Conservation (phyloP, 1,139 yeast genomes). For the Candida sojae region DNA sequence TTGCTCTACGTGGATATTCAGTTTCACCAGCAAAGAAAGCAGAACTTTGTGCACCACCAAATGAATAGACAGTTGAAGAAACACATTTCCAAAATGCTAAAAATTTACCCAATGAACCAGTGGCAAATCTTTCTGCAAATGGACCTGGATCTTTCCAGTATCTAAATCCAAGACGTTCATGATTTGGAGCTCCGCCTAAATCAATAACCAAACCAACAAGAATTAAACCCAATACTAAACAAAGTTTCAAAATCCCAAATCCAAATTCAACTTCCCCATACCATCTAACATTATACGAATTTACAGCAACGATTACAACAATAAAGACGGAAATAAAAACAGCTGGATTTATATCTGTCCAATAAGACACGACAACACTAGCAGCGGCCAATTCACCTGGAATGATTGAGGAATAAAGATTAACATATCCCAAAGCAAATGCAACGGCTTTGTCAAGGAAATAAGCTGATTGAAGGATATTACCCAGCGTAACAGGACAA, state of each 20-base stretch:
- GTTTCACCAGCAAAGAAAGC: constrained; percentile 52
- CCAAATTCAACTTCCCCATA: constrained; percentile 36
- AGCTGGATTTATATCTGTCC: constrained; percentile 23
- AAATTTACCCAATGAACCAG: constrained; percentile 26
- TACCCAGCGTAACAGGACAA: constrained; percentile 29
- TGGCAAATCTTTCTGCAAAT: constrained; percentile 19
- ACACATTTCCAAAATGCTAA: constrained; percentile 30
- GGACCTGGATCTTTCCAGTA: constrained; percentile 30
- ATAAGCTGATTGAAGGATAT: constrained; percentile 27
- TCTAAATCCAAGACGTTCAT: constrained; percentile 26
- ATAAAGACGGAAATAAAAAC: constrained; percentile 28
- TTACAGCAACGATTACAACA: constrained; percentile 22
- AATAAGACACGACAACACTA: constrained; percentile 25
- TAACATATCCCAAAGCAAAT: constrained; percentile 26
- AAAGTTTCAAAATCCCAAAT: constrained; percentile 29
- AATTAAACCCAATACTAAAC: constrained; percentile 27
- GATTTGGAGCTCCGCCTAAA: constrained; percentile 30
- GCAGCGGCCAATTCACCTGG: constrained; percentile 27
- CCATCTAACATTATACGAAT: constrained; percentile 25
- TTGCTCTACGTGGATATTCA: constrained; percentile 47
- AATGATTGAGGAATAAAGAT: constrained; percentile 18
- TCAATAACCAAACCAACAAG: constrained; percentile 26
- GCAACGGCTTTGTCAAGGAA: constrained; percentile 27
- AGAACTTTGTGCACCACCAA: constrained; percentile 38
- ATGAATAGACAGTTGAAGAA: constrained; percentile 26